Base-by-base conservation (phyloP, 352 stramenopile species). In the Saprolegnia parasitica region DNA sequence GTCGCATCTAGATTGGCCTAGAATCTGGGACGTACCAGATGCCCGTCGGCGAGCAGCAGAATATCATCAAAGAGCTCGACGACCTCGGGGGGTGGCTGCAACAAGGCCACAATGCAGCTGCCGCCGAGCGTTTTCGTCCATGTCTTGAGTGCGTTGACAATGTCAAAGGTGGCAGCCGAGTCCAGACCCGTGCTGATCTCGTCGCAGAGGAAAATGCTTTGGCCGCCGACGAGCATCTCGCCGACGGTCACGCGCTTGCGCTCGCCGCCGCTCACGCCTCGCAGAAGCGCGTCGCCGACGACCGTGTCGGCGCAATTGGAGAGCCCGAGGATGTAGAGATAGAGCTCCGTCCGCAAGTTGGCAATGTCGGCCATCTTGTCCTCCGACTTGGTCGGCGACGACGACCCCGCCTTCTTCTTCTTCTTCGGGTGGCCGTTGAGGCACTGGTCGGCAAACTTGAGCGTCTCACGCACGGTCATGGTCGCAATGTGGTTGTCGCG, bases 141-240 rank as follows among this genome's bases (percentile, higher is more conserved):
- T 46, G 80, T 76, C 1, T 71, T 72, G 1, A 97, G 52, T 0
- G 87, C 65, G 37, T 84, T 86, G 56, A 79, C 83, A 74, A 99
- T 98, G 56, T 98, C 95, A 71, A 84, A 97, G 1, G 91, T 96
- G 32, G 92, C 96, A 1, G 91, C 87, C 68, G 81, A 86, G 78
- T 98, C 93, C 23, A 98, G 80, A 35, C 95, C 95, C 39, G 92
- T 98, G 46, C 81, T 94, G 67, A 98, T 97, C 74, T 97, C 88
- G 72, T 98, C 93, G 74, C 81, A 89, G 47, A 95, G 81, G 56
- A 95, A 81, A 20, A 98, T 74, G 50, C 79, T 87, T 71, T 86
- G 77, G 13, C 77, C 76, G 55, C 79, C 77, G 21, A 93, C 79
- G 16, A 96, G 78, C 79, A 98, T 98, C 75, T 98, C 95, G 20